A percentile compares a stretch with the other conserved stretches of the same genome.
Conservation (phyloP, 2,329 filamentous ascomycete species). For the Aspergillus hiratsukae region DNA sequence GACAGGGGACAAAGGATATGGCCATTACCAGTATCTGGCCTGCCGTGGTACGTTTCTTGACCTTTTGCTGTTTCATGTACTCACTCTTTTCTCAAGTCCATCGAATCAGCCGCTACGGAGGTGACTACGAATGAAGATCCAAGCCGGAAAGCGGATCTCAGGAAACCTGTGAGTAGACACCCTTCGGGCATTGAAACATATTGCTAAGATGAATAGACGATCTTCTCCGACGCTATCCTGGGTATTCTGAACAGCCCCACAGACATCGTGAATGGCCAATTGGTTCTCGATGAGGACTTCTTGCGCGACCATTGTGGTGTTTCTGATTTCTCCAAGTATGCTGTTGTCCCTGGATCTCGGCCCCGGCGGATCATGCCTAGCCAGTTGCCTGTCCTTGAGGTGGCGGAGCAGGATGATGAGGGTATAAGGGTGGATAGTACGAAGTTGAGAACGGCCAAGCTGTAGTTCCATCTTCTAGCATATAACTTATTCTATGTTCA, state of each 20-base stretch:
- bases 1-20: conserved; percentile 63
- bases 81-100: conserved; percentile 44
- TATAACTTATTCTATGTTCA: not conserved
- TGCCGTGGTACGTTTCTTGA: conserved; percentile 55
- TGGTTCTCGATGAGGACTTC: conserved; percentile 78
- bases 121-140: conserved; percentile 43
- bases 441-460: conserved; percentile 23
- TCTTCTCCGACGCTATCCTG: conserved; percentile 76
- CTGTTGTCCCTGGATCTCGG: conserved; percentile 56
- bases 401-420: conserved; percentile 76
- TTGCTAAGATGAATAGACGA: conserved; percentile 25
- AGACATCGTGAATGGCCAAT: conserved; percentile 61
- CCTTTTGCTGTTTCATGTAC: not conserved
- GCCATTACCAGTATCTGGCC: conserved; percentile 81
- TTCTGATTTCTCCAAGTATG: conserved; percentile 68
- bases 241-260: conserved; percentile 63
- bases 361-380: conserved; percentile 76
- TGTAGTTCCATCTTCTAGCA: conserved; percentile 10
- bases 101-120: conserved; percentile 71
- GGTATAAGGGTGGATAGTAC: conserved; percentile 67
- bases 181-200: not conserved
- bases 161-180: conserved; percentile 51
- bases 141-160: conserved; percentile 52
- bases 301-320: conserved; percentile 61
- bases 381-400: conserved; percentile 63